A percentile compares a stretch with the other conserved stretches of the same genome.
phyloP scores from a whole-genome alignment of 2,329 filamentous ascomycete genomes.

The Lachnellula suecica region DNA sequence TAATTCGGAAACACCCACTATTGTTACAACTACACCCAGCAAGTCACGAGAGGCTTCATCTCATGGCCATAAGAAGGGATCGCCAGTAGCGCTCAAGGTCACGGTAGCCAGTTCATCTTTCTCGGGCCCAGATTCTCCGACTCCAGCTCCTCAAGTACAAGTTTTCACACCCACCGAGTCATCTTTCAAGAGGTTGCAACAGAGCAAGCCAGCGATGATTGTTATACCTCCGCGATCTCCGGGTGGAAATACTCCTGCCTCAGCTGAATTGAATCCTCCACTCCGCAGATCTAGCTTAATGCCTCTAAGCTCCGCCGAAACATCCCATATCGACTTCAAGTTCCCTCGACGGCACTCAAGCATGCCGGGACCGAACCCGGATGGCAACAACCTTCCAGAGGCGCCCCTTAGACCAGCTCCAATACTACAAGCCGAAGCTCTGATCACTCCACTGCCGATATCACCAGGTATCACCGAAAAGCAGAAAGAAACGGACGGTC shows the following conservation, averaged over 20 bases:
- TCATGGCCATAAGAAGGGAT: slow-evolving; percentile 17
- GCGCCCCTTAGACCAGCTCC: slow-evolving; percentile 1
- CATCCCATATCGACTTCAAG: slow-evolving; percentile 16
- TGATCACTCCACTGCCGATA: slow-evolving; percentile 3
- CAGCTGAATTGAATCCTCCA: not conserved
- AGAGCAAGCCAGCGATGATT: slow-evolving; percentile 8
- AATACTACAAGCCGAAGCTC: slow-evolving; percentile 1
- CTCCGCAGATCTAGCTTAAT: slow-evolving; percentile 20
- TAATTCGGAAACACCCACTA: not conserved
- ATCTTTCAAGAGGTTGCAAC: slow-evolving; percentile 10
- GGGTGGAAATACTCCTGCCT: not conserved
- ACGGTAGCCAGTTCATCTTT: slow-evolving; percentile 15
- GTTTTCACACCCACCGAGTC: slow-evolving; percentile 10
- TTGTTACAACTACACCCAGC: slow-evolving; percentile 1
- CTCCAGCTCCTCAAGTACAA: slow-evolving; percentile 12
- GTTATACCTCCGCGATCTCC: slow-evolving; percentile 15
- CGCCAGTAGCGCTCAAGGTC: slow-evolving; percentile 14
- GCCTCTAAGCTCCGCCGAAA: slow-evolving; percentile 10
- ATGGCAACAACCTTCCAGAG: no score
- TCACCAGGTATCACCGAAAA: not conserved
- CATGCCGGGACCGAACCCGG: no score
- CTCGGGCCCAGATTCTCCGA: slow-evolving; percentile 17
- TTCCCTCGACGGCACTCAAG: slow-evolving; percentile 22
- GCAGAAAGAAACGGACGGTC: not conserved
- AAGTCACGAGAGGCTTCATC: slow-evolving; percentile 9